Evolutionary conservation across 352 stramenopile genomes (phyloP).

Genomic region (Pythium dissimile): DNA sequence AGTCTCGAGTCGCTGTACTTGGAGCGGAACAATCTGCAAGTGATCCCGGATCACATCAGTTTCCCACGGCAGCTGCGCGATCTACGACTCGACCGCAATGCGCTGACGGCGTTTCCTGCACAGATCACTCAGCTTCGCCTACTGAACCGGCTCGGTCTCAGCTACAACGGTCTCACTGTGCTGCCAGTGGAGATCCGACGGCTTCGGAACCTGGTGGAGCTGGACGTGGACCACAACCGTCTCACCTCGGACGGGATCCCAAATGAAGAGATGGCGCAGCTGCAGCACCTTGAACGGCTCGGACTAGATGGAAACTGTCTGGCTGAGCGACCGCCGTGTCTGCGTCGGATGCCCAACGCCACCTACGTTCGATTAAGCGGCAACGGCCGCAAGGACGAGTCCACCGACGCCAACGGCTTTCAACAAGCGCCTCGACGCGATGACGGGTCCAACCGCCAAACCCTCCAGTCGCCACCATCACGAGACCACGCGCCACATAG

Average conservation of each 20-base stretch:
- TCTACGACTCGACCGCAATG: conserved; percentile 54
- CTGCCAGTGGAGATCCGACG: conserved; percentile 47
- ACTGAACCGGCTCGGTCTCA: conserved; percentile 55
- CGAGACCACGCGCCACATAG: neutral
- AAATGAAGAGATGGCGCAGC: conserved; percentile 33
- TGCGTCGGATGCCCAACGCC: conserved; percentile 33
- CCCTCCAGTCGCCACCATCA: neutral
- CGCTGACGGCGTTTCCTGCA: conserved; percentile 38
- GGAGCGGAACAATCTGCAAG: conserved; percentile 52
- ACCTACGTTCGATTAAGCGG: conserved; percentile 47
- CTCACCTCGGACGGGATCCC: conserved; percentile 37
- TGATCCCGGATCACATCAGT: conserved; percentile 30
- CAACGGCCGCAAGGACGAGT: conserved; percentile 23
- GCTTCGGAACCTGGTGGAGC: conserved; percentile 53
- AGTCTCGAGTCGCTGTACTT: conserved; percentile 58
- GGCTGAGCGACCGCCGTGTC: conserved; percentile 12
- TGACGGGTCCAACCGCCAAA: conserved; percentile 46
- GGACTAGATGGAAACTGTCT: conserved; percentile 63
- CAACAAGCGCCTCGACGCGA: conserved; percentile 28
- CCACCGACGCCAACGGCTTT: neutral
- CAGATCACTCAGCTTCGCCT: conserved; percentile 49
- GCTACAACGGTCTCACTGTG: conserved; percentile 42
- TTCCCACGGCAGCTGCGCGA: conserved; percentile 44
- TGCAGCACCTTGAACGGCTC: conserved; percentile 51
- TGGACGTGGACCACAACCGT: conserved; percentile 65